Percentiles rank a stretch among this genome's conserved stretches.
These are phyloP conservation scores for Candida nitratophila DNA, from an alignment of 805 yeast species.

Conservation along the genomic window DNA sequence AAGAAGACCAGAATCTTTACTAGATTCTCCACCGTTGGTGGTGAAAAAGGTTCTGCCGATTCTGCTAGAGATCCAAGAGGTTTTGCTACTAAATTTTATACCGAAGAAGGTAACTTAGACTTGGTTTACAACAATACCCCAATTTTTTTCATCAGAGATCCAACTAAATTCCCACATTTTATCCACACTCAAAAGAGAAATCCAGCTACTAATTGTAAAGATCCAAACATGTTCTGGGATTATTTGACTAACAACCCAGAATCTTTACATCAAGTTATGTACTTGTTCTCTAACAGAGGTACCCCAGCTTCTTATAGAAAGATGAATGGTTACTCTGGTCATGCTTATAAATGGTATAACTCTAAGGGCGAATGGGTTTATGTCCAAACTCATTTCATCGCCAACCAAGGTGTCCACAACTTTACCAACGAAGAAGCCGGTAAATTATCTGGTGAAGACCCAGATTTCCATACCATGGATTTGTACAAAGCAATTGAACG, in stretches of 20 bases:
- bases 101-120: constrained; percentile 81
- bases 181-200: constrained; percentile 86
- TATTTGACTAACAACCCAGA: constrained; percentile 69
- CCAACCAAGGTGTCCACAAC: constrained; percentile 49
- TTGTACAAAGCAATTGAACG: constrained; percentile 70
- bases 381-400: constrained; percentile 68
- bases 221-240: constrained; percentile 82
- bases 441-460: constrained; percentile 63
- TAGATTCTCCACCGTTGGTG: constrained; percentile 84
- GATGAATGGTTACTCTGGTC: constrained; percentile 84
- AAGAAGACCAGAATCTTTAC: constrained; percentile 69
- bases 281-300: constrained; percentile 74
- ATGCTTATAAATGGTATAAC: constrained; percentile 75
- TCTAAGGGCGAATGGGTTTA: constrained; percentile 69
- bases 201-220: constrained; percentile 75
- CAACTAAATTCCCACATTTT: constrained; percentile 79
- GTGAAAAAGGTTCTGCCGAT: constrained; percentile 76
- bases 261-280: constrained; percentile 67
- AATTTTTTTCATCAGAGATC: constrained; percentile 78
- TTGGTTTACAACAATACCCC: constrained; percentile 86
- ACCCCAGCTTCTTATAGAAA: constrained; percentile 69
- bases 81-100: constrained; percentile 70
- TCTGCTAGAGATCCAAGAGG: constrained; percentile 88
- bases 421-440: constrained; percentile 63
- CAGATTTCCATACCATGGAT: constrained; percentile 78